These are phyloP conservation scores for Hysterangium stoloniferum DNA, from an alignment of 768 basidiomycete genomes.

Conservation along the genomic window DNA sequence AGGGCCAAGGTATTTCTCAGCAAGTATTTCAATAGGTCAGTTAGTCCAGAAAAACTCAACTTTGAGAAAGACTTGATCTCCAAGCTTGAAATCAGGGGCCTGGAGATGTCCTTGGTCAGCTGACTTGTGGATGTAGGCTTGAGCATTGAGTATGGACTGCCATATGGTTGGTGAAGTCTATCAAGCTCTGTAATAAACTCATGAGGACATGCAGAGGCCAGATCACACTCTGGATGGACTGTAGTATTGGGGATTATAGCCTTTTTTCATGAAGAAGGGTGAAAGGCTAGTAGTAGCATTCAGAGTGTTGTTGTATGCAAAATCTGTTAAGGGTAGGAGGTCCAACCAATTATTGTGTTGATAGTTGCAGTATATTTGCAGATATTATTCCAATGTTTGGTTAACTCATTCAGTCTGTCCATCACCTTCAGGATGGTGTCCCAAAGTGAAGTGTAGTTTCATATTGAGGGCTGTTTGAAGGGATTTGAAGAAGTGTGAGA, in stretches of 20 bases:
- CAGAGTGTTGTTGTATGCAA: no score
- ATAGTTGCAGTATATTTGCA: no score
- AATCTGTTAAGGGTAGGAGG: no score
- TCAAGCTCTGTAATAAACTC: no score
- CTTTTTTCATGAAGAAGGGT: slow-evolving; percentile 26
- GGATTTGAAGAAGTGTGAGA: no score
- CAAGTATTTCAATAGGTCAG: neutral
- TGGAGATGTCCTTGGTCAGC: neutral
- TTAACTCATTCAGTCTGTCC: slow-evolving; percentile 36
- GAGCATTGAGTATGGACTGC: neutral
- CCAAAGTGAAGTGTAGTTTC: no score
- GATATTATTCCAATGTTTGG: slow-evolving; percentile 33
- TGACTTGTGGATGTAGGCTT: neutral
- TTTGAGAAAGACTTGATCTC: neutral
- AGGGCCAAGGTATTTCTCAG: neutral
- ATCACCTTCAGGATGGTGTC: neutral
- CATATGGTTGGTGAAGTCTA: slow-evolving; percentile 16
- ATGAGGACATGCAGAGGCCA: no score
- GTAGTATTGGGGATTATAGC: no score
- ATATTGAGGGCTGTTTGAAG: no score
- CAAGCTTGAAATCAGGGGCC: neutral
- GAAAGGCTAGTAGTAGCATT: no score
- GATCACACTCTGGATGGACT: no score
- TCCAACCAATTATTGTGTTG: no score
- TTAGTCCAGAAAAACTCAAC: neutral